Conservation (phyloP, 768 basidiomycete species). For the Podaxis sp. region DNA sequence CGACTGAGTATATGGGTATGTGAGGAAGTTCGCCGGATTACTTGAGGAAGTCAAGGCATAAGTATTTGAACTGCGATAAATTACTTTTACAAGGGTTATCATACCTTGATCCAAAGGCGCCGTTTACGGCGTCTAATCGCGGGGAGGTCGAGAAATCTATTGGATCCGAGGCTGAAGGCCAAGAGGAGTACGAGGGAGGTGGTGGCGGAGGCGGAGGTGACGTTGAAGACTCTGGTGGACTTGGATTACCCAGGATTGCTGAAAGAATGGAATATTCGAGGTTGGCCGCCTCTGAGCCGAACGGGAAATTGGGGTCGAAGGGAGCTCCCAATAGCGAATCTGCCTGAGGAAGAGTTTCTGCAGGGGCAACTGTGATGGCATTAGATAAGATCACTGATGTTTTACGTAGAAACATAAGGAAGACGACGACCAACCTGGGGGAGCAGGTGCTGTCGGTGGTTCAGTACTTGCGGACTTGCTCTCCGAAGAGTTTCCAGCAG, state of each 20-base stretch:
- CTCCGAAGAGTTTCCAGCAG: conserved; percentile 28
- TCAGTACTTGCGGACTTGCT: conserved; percentile 36
- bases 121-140: conserved; percentile 26
- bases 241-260: conserved; percentile 82
- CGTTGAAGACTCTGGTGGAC: conserved; percentile 49
- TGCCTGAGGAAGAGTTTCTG: conserved; percentile 51
- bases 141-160: conserved; percentile 39
- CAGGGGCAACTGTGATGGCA: conserved; percentile 26
- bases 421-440: conserved; percentile 22
- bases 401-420: conserved; percentile 16
- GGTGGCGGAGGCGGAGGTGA: conserved; percentile 42
- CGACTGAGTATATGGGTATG: conserved; percentile 44
- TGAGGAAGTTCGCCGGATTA: conserved; percentile 41
- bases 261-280: conserved; percentile 95
- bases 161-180: conserved; percentile 40
- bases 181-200: conserved; percentile 36
- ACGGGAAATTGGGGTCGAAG: conserved; percentile 64
- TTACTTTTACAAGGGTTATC: conserved; percentile 34
- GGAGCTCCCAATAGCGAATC: conserved; percentile 62
- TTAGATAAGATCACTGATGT: conserved; percentile 20
- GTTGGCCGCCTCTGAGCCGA: conserved; percentile 90
- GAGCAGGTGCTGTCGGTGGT: conserved; percentile 13
- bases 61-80: conserved; percentile 35
- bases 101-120: conserved; percentile 33
- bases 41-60: conserved; percentile 33